A percentile compares a stretch with the other conserved stretches of the same genome.
Evolutionary conservation across 2,329 filamentous ascomycete genomes (phyloP).

Genomic region (Akanthomyces lecanii): DNA sequence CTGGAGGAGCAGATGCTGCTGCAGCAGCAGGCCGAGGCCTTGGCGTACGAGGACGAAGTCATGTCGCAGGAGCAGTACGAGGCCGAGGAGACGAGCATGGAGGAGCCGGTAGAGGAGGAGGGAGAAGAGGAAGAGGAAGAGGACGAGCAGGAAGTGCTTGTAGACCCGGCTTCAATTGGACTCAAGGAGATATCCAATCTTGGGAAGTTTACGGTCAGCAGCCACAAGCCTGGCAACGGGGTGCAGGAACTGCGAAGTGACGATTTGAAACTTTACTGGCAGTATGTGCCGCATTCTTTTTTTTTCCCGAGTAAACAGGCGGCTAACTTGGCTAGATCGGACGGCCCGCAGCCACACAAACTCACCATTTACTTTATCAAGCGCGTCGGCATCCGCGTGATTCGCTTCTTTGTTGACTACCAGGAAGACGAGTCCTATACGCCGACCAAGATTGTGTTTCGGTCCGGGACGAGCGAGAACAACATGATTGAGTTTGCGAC

Average conservation of each 20-base stretch:
- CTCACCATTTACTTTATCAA: constrained; percentile 85
- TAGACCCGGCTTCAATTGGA: constrained; percentile 49
- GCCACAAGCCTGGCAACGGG: constrained; percentile 74
- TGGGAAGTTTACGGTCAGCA: constrained; percentile 78
- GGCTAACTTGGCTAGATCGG: constrained; percentile 51
- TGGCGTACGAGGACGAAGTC: constrained; percentile 26
- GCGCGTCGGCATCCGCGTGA: constrained; percentile 70
- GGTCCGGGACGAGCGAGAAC: constrained; percentile 86
- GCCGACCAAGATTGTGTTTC: constrained; percentile 84
- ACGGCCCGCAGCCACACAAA: constrained; percentile 77
- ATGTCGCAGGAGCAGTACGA: constrained; percentile 20
- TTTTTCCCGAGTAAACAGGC: background rate
- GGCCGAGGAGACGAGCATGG: constrained; percentile 24
- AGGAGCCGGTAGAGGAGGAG: constrained; percentile 32
- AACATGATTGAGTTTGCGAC: constrained; percentile 84
- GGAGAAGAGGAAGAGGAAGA: constrained; percentile 34
- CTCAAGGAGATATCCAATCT: constrained; percentile 83
- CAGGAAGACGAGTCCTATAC: constrained; percentile 94
- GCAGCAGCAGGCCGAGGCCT: constrained; percentile 23
- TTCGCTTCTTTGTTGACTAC: constrained; percentile 87
- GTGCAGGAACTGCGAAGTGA: constrained; percentile 72
- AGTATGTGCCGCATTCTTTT: constrained; percentile 45
- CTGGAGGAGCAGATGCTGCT: constrained; percentile 17
- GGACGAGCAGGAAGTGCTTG: constrained; percentile 40
- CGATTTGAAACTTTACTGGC: constrained; percentile 72